Base-by-base conservation (phyloP, 164 flowering plant species). In the Magnolia kwangsiensis region DNA sequence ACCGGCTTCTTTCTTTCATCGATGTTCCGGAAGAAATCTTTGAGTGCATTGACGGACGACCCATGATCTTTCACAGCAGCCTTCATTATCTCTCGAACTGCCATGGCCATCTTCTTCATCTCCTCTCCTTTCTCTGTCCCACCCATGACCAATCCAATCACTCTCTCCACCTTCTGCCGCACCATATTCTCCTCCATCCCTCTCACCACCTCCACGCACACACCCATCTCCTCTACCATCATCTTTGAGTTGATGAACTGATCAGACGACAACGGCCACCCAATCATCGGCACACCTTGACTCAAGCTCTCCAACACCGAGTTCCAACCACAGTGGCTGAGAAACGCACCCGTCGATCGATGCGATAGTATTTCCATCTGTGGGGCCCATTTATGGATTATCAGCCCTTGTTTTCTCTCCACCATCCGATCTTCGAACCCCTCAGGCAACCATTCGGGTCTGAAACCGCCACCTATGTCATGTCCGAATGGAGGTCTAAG, bases 401-500 rank as follows among this genome's bases (percentile, higher is more conserved):
- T 6, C 1, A 76, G n/a, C 10, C 78, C 74, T 63, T n/a, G 72
- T 13, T 69, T 76, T 20, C 20, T 16, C 74, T 70, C 69, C 58
- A 19, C 70, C 61, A 76, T 63, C 20, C 74, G 51, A 19, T 76
- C 73, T 37, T 76, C 78, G 66, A 76, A 76, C n/a, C 78, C 74
- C 55, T 58, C 68, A 67, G 73, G 78, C 74, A 76, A 49, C 78
- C 78, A 76, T 61, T 77, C 80, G 7, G 79, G 16, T 23, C 31
- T 67, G 45, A 81, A 76, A 18, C 76, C 79, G 2, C 58, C 76
- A 13, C 69, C 77, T 2, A 73, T 45, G 74, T 69, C 76, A 49
- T 72, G 75, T 16, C 78, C 86, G 2, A 71, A 7, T 11, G 84
- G 84, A 1, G 83, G 83, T 72, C 84, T 29, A 45, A 69, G 24